These are phyloP conservation scores for Solanum sitiens DNA, from an alignment of 257 asterid genomes.

Conservation along the genomic window DNA sequence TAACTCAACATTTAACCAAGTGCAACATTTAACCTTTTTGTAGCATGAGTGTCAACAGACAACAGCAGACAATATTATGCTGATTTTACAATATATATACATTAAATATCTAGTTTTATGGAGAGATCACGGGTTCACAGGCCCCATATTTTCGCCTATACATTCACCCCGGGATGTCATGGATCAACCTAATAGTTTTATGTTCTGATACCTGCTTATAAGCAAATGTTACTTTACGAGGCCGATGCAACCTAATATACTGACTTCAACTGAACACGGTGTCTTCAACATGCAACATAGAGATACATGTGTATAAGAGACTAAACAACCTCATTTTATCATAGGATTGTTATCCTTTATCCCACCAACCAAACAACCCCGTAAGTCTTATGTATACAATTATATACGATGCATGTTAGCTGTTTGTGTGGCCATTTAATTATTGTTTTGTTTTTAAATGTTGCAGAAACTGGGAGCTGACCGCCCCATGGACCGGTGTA, in stretches of 20 bases:
- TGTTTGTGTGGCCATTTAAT: neutral
- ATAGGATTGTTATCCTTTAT: neutral
- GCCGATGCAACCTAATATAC: neutral
- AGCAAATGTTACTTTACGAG: neutral
- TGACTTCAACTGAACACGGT: neutral
- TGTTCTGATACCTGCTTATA: neutral
- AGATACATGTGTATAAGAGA: neutral
- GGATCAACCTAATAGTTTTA: neutral
- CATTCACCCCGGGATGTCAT: neutral
- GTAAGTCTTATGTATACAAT: neutral
- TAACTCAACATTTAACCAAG: neutral
- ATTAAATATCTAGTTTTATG: neutral
- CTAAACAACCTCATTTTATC: neutral
- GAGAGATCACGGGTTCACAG: neutral
- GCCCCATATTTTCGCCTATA: neutral
- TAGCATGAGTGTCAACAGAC: neutral
- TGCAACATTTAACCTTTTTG: neutral
- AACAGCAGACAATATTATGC: neutral
- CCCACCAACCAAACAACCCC: neutral
- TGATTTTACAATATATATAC: neutral
- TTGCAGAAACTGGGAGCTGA: conserved; percentile 32
- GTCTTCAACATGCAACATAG: neutral
- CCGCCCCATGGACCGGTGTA: conserved; percentile 20
- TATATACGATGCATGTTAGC: neutral
- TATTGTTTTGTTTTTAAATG: neutral